Conservation (phyloP, 192 early-diverging fungal genomes). For the Backusella tuberculispora region DNA sequence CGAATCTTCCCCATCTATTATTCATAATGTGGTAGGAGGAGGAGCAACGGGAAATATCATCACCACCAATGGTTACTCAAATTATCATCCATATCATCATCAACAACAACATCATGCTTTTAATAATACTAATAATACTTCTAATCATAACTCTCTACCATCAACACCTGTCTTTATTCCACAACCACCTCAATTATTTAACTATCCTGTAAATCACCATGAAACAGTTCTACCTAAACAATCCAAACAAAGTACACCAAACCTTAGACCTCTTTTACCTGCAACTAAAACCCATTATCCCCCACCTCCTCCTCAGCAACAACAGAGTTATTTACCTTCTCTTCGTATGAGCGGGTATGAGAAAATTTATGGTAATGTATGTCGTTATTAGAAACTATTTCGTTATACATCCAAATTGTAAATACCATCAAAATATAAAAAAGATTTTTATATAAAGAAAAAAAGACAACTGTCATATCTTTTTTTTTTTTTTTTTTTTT, state of each 20-base stretch:
- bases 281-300: background rate
- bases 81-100: slow-evolving; percentile 9
- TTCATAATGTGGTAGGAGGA: background rate
- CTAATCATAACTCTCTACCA: background rate
- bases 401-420: background rate
- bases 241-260: background rate
- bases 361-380: slow-evolving; percentile 28
- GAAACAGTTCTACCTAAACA: slow-evolving; percentile 3
- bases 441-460: background rate
- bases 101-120: slow-evolving; percentile 6
- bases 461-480: background rate
- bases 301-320: slow-evolving; percentile 10
- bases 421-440: background rate
- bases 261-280: slow-evolving; percentile 20
- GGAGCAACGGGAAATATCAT: too few relatives aligned
- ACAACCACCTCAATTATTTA: slow-evolving; percentile 20
- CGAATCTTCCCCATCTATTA: slow-evolving; percentile 6
- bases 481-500: background rate
- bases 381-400: slow-evolving; percentile 24
- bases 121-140: too few relatives aligned
- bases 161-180: slow-evolving; percentile 2
- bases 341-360: slow-evolving; percentile 33
- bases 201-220: slow-evolving; percentile 3
- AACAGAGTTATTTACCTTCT: slow-evolving; percentile 17
- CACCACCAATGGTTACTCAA: background rate